These are phyloP conservation scores for Cercophora scortea DNA, from an alignment of 495 filamentous ascomycete genomes.

Conservation along the genomic window DNA sequence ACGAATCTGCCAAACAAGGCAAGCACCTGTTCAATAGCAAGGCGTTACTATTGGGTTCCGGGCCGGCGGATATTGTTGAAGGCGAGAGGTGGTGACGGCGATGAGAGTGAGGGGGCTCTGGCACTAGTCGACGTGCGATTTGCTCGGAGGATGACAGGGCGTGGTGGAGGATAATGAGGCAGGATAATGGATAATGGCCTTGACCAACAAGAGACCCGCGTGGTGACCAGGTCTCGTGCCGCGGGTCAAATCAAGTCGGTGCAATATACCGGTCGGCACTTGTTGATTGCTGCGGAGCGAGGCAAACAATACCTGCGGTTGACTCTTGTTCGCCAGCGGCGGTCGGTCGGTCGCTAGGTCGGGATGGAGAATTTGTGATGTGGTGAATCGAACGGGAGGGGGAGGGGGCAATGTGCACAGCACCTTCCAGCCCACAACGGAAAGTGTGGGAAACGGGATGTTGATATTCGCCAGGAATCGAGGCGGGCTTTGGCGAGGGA, in stretches of 20 bases:
- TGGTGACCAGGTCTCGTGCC: conserved; percentile 3
- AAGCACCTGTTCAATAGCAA: not conserved
- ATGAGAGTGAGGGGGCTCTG: not conserved
- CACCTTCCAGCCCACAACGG: not conserved
- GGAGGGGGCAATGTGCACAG: not conserved
- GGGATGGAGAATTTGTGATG: not conserved
- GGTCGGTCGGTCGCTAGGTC: not conserved
- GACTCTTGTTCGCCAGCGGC: not conserved
- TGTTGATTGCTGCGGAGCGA: not conserved
- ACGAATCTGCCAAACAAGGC: conserved; percentile 3
- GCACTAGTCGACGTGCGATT: not conserved
- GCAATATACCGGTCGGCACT: conserved; percentile 3
- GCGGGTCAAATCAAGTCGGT: not conserved
- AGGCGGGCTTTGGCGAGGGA: not conserved
- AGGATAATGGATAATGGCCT: conserved; percentile 3
- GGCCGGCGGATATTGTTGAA: conserved; percentile 9
- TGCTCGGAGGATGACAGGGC: not conserved
- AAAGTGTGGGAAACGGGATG: not conserved
- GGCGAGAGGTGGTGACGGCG: not conserved
- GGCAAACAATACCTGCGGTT: not conserved
- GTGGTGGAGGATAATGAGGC: not conserved
- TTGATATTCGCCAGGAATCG: not conserved
- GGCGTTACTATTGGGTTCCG: not conserved
- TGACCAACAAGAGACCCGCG: not conserved
- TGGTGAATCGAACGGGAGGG: not conserved